Percentiles rank a stretch among this genome's conserved stretches.
These are phyloP conservation scores for Ilyonectria destructans DNA, from an alignment of 2,329 filamentous ascomycete species.

Conservation along the genomic window DNA sequence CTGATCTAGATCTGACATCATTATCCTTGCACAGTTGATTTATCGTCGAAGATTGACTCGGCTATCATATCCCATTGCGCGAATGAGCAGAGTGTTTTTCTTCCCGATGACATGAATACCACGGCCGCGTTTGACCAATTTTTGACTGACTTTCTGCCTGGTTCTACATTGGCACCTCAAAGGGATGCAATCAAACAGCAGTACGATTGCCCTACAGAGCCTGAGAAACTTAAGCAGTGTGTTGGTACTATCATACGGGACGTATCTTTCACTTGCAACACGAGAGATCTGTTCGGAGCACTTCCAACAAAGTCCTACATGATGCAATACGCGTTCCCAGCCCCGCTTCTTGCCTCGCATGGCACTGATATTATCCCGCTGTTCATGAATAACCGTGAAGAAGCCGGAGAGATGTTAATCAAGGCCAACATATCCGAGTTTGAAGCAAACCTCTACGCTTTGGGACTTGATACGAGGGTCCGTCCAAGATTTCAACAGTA, in stretches of 20 bases:
- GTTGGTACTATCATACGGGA: slow-evolving; percentile 17
- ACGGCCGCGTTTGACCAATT: background rate
- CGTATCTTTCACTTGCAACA: slow-evolving; percentile 36
- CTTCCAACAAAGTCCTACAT: slow-evolving; percentile 21
- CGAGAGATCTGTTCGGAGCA: slow-evolving; percentile 20
- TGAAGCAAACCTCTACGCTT: background rate
- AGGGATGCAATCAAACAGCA: slow-evolving; percentile 5
- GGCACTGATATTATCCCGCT: slow-evolving; percentile 21
- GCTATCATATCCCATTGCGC: slow-evolving; percentile 26
- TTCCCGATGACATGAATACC: background rate
- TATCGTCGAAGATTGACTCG: background rate
- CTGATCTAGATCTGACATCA: background rate
- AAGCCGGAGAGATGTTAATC: background rate
- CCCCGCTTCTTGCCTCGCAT: background rate
- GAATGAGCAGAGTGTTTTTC: background rate
- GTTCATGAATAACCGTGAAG: background rate
- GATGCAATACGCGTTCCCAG: slow-evolving; percentile 32
- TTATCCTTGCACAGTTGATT: slow-evolving; percentile 2
- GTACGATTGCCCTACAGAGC: slow-evolving; percentile 4
- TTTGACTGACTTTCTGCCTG: slow-evolving; percentile 16
- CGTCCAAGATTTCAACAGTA: background rate
- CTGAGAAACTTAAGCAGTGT: slow-evolving; percentile 6
- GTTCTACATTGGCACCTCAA: background rate
- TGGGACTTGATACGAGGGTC: background rate
- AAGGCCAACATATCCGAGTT: background rate